These are phyloP conservation scores for Marasmius tenuissimus DNA, from an alignment of 1,284 basidiomycete species.

Conservation along the genomic window DNA sequence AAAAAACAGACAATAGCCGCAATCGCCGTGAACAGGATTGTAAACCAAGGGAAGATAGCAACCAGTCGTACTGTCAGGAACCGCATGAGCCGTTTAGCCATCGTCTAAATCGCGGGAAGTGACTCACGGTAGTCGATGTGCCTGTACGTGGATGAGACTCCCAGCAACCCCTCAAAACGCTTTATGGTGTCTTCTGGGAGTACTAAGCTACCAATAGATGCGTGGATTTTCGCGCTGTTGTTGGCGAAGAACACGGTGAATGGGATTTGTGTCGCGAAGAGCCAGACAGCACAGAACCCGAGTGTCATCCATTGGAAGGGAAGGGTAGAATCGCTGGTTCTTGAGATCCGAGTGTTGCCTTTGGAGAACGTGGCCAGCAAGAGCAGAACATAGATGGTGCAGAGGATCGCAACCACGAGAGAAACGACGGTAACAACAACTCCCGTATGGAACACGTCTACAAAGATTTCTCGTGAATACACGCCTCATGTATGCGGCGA, in stretches of 20 bases:
- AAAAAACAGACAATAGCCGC: slow-evolving; percentile 33
- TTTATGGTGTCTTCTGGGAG: slow-evolving; percentile 42
- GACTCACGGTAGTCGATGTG: slow-evolving; percentile 47
- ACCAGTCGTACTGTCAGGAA: slow-evolving; percentile 38
- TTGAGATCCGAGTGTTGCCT: slow-evolving; percentile 1
- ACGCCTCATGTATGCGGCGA: neutral
- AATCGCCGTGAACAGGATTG: slow-evolving; percentile 40
- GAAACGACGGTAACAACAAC: slow-evolving; percentile 45
- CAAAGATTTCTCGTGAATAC: neutral
- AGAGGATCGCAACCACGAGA: slow-evolving; percentile 40
- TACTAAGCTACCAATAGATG: slow-evolving; percentile 16
- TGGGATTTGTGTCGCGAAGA: slow-evolving; percentile 53
- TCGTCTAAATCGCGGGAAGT: neutral
- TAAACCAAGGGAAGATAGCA: slow-evolving; percentile 51
- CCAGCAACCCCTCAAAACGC: slow-evolving; percentile 34
- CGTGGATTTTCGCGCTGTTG: slow-evolving; percentile 14
- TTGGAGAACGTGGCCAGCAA: slow-evolving; percentile 16
- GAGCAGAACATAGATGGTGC: slow-evolving; percentile 33
- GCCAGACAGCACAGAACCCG: slow-evolving; percentile 45
- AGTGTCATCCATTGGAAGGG: slow-evolving; percentile 39
- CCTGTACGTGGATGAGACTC: slow-evolving; percentile 46
- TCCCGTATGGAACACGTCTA: slow-evolving; percentile 48
- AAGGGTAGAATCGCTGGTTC: slow-evolving; percentile 22
- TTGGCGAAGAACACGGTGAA: slow-evolving; percentile 54
- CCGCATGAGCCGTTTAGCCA: neutral